phyloP scores from a whole-genome alignment of 805 yeast genomes.

The Sugiyamaella valdiviana region DNA sequence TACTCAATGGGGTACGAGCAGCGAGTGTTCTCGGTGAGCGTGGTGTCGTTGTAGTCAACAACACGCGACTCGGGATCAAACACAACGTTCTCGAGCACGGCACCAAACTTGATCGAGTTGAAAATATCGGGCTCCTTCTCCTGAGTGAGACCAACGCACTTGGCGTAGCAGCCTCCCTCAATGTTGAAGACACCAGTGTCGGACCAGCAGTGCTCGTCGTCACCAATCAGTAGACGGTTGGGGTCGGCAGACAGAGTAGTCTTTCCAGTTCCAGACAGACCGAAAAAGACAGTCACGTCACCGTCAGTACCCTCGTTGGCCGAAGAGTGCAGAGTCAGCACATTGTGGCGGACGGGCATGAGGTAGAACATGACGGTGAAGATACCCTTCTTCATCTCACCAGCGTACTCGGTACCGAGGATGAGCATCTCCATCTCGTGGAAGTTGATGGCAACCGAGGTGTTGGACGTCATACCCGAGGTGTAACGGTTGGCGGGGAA shows the following conservation, averaged over 20 bases:
- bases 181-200: conserved; percentile 97
- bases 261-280: conserved; percentile 97
- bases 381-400: conserved; percentile 99
- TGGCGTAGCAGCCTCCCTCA: conserved; percentile 99
- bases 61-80: conserved; percentile 72
- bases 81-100: conserved; percentile 88
- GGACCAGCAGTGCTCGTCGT: conserved; percentile 99
- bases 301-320: conserved; percentile 84
- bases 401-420: conserved; percentile 97
- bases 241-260: conserved; percentile 97
- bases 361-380: conserved; percentile 98
- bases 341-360: conserved; percentile 91
- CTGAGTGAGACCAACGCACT: conserved; percentile 79
- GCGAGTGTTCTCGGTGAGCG: conserved; percentile 94
- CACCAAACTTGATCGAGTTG: conserved; percentile 89
- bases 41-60: conserved; percentile 76
- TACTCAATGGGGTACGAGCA: conserved; percentile 97
- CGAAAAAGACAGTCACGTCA: conserved; percentile 93
- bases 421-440: conserved; percentile 98
- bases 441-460: conserved; percentile 94
- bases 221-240: conserved; percentile 88
- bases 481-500: conserved; percentile 97
- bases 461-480: conserved; percentile 93
- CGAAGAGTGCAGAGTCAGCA: conserved; percentile 90
- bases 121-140: conserved; percentile 98